Base-by-base conservation (phyloP, 768 basidiomycete species). In the Pisolithus tinctorius region DNA sequence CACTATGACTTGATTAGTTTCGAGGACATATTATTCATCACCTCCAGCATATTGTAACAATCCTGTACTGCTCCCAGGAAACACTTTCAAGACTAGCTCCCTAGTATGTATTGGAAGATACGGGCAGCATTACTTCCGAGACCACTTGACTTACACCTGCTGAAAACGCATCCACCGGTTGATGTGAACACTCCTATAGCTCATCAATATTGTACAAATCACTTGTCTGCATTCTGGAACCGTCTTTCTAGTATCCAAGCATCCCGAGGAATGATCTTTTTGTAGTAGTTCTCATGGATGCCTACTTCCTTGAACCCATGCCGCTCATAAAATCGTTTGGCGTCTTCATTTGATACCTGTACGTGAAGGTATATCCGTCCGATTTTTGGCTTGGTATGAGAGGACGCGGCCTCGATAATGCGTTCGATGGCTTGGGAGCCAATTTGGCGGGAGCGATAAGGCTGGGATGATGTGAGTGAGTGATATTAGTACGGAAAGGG, bases 181-280 rank as follows among this genome's bases (percentile, higher is more conserved):
- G 36, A 53, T 54, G 46, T 37, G 31, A 53, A 62, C 48, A 58
- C 60, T 64, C 64, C 49, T 55, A 66, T 56, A 66, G 48, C 56
- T 48, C 58, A 52, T 53, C 43, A 44, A 37, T 56, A 53, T 25
- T 49, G 52, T 45, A 56, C 29, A 55, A 55, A 54, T 65, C 64
- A 65, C 56, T 51, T 54, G 46, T 58, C 60, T 50, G 55, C 47
- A 45, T 57, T 64, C 45, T 69, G 56, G 54, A 84, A 69, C 46
- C 62, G 64, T 64, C 78, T 82, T 70, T 93, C 87, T 47, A 94
- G 75, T 53, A 94, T 74, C 92, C 92, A 94, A 20, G 92, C 92
- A 61, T 86, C 86, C 55, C 79, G 80, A 25, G 92, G 92, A 27
- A 69, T 73, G 51, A 94, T 88, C 67, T 90, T 93, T 70, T 90